Conservation (phyloP, 148 eudicot species). For the Amaranthus hypochondriacus region DNA sequence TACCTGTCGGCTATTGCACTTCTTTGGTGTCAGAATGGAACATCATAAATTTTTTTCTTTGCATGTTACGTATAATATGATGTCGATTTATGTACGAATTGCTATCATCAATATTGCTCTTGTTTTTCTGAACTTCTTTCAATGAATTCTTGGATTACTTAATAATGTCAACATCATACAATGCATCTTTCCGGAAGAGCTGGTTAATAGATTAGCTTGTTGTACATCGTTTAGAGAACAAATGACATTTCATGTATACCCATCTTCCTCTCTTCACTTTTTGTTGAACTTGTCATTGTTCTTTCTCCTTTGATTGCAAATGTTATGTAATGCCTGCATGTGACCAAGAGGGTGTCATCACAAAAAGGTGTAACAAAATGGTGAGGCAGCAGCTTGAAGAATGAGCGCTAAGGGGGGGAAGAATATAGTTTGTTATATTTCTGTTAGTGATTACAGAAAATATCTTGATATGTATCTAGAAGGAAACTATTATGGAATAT, state of each 20-base stretch:
- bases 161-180: not conserved
- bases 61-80: not conserved
- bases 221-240: not conserved
- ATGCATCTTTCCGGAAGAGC: not conserved
- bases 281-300: not conserved
- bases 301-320: not conserved
- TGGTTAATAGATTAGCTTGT: not conserved
- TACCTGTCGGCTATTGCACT: not conserved
- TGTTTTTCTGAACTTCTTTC: not conserved
- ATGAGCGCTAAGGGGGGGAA: too few relatives aligned
- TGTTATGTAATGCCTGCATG: not conserved
- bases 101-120: not conserved
- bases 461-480: too few relatives aligned
- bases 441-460: too few relatives aligned
- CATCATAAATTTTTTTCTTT: not conserved
- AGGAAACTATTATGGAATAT: too few relatives aligned
- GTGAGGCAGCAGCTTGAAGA: too few relatives aligned
- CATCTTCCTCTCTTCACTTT: not conserved
- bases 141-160: not conserved
- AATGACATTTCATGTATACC: not conserved
- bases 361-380: too few relatives aligned
- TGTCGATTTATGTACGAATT: not conserved
- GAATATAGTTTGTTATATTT: too few relatives aligned
- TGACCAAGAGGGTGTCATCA: too few relatives aligned
- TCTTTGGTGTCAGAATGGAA: not conserved